Percentiles rank a stretch among this genome's conserved stretches.
phyloP scores from a whole-genome alignment of 768 basidiomycete genomes.

The Lentinus tigrinus region DNA sequence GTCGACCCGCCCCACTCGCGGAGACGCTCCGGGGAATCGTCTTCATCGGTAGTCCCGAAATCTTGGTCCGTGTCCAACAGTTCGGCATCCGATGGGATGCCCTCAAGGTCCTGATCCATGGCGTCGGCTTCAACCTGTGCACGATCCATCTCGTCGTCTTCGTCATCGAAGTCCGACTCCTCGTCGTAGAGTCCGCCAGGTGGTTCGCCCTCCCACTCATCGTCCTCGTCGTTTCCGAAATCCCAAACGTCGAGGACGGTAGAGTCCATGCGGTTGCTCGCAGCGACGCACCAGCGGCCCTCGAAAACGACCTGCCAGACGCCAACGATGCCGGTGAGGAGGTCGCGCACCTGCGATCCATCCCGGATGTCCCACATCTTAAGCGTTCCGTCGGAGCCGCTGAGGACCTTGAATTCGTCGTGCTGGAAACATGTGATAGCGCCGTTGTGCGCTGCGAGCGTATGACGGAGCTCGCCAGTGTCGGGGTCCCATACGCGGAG shows the following conservation, averaged over 20 bases:
- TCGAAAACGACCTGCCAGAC: constrained; percentile 99
- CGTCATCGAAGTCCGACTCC: constrained; percentile 55
- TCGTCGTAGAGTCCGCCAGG: constrained; percentile 75
- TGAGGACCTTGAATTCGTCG: constrained; percentile 95
- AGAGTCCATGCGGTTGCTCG: constrained; percentile 75
- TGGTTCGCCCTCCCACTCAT: constrained; percentile 83
- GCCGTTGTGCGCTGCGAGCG: constrained; percentile 87
- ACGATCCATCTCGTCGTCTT: constrained; percentile 49
- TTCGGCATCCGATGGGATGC: constrained; percentile 45
- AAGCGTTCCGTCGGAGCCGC: constrained; percentile 91
- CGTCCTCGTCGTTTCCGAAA: constrained; percentile 71
- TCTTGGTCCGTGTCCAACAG: constrained; percentile 57
- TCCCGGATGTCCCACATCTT: constrained; percentile 98
- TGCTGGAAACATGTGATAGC: constrained; percentile 99
- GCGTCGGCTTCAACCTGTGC: constrained; percentile 65
- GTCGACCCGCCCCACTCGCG: constrained; percentile 9
- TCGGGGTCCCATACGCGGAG: constrained; percentile 93
- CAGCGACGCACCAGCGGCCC: constrained; percentile 92
- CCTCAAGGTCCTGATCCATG: constrained; percentile 67
- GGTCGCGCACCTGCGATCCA: constrained; percentile 81
- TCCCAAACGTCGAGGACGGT: constrained; percentile 91
- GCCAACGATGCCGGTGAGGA: constrained; percentile 87
- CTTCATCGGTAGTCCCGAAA: constrained; percentile 32
- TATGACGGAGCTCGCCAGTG: constrained; percentile 74
- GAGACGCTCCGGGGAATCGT: constrained; percentile 9